Conservation (phyloP, 768 basidiomycete genomes). For the Suillus discolor region DNA sequence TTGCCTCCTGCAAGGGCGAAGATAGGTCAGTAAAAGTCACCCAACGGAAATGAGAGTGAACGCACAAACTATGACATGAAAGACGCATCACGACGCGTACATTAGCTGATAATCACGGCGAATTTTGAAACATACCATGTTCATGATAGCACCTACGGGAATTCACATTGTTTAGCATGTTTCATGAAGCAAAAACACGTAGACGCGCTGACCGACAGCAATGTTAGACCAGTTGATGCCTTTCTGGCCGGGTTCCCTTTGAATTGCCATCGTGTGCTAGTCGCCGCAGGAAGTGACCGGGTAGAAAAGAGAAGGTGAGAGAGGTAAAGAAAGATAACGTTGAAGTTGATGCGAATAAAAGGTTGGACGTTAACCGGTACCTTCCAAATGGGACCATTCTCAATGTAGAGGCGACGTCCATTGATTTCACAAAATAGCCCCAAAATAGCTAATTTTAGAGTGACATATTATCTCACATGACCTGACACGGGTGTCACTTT, state of each 20-base stretch:
- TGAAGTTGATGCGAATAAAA: slow-evolving; percentile 12
- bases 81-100: slow-evolving; percentile 11
- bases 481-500: too few species aligned
- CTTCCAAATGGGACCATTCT: slow-evolving; percentile 1
- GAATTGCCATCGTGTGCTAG: slow-evolving; percentile 65
- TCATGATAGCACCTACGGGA: slow-evolving; percentile 88
- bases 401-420: neutral
- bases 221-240: slow-evolving; percentile 94
- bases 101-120: slow-evolving; percentile 10
- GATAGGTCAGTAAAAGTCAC: slow-evolving; percentile 18
- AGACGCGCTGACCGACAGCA: slow-evolving; percentile 73
- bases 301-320: slow-evolving; percentile 13
- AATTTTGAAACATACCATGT: slow-evolving; percentile 76
- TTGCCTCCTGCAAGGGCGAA: slow-evolving; percentile 63
- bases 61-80: slow-evolving; percentile 48
- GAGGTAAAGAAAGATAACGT: slow-evolving; percentile 8
- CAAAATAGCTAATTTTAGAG: neutral
- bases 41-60: slow-evolving; percentile 12
- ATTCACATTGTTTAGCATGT: slow-evolving; percentile 19
- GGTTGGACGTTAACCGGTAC: slow-evolving; percentile 6
- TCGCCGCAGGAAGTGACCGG: slow-evolving; percentile 18
- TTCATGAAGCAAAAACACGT: slow-evolving; percentile 18
- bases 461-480: neutral
- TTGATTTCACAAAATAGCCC: neutral
- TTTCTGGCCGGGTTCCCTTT: slow-evolving; percentile 88